Evolutionary conservation across 257 asterid genomes (phyloP).

Genomic region (Solanum boliviense): DNA sequence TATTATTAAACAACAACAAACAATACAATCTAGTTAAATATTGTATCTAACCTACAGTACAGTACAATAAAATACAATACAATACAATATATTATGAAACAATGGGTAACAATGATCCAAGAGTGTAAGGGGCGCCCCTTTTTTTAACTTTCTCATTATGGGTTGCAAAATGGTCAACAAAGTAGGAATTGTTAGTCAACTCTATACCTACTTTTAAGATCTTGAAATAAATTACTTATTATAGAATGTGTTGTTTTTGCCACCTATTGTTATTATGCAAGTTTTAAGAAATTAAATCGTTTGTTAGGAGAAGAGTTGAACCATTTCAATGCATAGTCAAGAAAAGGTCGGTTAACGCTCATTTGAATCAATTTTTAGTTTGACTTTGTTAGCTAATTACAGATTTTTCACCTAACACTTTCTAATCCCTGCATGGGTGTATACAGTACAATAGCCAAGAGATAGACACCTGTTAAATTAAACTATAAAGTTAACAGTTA

Average conservation of each 20-base stretch:
- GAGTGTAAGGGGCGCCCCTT: too few relatives aligned
- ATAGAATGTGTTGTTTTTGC: not conserved
- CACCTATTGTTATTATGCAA: not conserved
- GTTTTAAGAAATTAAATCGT: not conserved
- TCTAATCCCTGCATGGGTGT: too few relatives aligned
- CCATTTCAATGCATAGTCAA: not conserved
- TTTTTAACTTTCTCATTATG: too few relatives aligned
- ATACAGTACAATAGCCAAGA: too few relatives aligned
- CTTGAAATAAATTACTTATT: not conserved
- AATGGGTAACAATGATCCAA: too few relatives aligned
- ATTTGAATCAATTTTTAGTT: not conserved
- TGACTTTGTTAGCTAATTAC: not conserved
- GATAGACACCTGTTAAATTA: too few relatives aligned
- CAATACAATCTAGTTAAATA: too few relatives aligned
- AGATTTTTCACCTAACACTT: not conserved
- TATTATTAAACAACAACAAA: too few relatives aligned
- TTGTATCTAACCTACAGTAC: too few relatives aligned
- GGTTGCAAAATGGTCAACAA: not conserved
- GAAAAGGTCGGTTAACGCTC: not conserved
- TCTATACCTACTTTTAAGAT: not conserved
- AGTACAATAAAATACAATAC: too few relatives aligned
- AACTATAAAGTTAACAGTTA: too few relatives aligned
- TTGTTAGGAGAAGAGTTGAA: not conserved
- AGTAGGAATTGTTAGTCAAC: not conserved
- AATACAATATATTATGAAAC: too few relatives aligned